Percentiles rank a stretch among this genome's conserved stretches.
phyloP scores from a whole-genome alignment of 83 land plant genomes.

The Picea mariana region DNA sequence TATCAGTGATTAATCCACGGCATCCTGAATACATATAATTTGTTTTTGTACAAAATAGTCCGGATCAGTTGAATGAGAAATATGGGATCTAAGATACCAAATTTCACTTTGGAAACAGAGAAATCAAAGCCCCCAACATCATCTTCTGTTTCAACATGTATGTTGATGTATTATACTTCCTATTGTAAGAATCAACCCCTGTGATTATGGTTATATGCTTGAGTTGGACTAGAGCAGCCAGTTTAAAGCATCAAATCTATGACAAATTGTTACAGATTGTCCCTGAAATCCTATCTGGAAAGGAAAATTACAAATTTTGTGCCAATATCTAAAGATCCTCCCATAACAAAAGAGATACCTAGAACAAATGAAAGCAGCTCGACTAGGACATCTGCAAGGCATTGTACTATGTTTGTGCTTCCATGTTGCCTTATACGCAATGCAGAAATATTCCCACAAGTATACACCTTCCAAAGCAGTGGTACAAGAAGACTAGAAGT shows the following conservation, averaged over 20 bases:
- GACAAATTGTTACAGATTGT: background rate
- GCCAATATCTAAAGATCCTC: background rate
- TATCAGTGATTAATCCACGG: background rate
- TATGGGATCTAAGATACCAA: background rate
- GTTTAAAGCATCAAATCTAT: background rate
- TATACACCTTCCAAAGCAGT: background rate
- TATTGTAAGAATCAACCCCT: too few species aligned
- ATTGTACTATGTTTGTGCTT: too few species aligned
- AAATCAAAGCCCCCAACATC: slow-evolving; percentile 7
- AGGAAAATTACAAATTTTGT: background rate
- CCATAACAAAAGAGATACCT: background rate
- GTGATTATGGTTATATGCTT: too few species aligned
- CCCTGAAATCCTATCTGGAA: background rate
- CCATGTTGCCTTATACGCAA: too few species aligned
- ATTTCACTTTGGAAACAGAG: background rate
- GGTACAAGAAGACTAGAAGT: background rate
- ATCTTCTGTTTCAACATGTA: background rate
- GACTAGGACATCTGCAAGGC: too few species aligned
- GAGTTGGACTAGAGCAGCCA: too few species aligned
- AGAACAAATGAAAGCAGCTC: too few species aligned
- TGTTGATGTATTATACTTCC: background rate
- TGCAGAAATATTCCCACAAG: too few species aligned
- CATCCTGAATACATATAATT: background rate
- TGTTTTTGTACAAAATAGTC: background rate
- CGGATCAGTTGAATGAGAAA: background rate